These are phyloP conservation scores for Exophiala sp. DNA, from an alignment of 2,329 filamentous ascomycete genomes.

Conservation along the genomic window DNA sequence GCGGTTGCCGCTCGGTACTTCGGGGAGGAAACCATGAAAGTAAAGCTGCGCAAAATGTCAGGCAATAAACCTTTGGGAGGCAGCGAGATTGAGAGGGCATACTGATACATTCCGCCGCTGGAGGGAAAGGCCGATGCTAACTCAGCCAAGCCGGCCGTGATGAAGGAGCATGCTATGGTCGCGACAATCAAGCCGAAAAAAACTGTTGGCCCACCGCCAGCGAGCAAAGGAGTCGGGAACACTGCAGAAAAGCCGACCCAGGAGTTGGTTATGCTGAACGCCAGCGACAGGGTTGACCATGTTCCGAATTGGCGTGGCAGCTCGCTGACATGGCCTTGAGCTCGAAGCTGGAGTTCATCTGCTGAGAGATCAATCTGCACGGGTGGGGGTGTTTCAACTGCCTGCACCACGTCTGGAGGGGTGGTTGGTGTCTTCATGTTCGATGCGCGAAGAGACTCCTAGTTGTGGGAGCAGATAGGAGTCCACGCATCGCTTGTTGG, in stretches of 20 bases:
- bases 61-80: too few relatives aligned
- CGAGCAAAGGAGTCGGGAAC: constrained; percentile 24
- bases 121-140: constrained; percentile 30
- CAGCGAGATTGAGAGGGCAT: background rate
- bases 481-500: too few relatives aligned
- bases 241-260: constrained; percentile 33
- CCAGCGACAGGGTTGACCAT: constrained; percentile 30
- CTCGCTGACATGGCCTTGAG: constrained; percentile 17
- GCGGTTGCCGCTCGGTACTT: constrained; percentile 16
- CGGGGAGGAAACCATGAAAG: constrained; percentile 27
- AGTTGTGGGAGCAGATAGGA: too few relatives aligned
- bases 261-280: constrained; percentile 34
- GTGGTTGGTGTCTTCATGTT: too few relatives aligned
- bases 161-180: constrained; percentile 25
- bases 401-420: too few relatives aligned
- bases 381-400: too few relatives aligned
- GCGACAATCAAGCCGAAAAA: constrained; percentile 29
- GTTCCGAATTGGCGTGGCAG: constrained; percentile 26
- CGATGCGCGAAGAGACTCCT: too few relatives aligned
- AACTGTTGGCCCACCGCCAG: constrained; percentile 30
- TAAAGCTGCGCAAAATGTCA: constrained; percentile 19
- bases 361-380: background rate
- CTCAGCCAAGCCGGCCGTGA: constrained; percentile 30
- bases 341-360: constrained; percentile 13
- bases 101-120: constrained; percentile 32